Evolutionary conservation across 805 yeast species (phyloP).

Genomic region (Yamadazyma olivae): DNA sequence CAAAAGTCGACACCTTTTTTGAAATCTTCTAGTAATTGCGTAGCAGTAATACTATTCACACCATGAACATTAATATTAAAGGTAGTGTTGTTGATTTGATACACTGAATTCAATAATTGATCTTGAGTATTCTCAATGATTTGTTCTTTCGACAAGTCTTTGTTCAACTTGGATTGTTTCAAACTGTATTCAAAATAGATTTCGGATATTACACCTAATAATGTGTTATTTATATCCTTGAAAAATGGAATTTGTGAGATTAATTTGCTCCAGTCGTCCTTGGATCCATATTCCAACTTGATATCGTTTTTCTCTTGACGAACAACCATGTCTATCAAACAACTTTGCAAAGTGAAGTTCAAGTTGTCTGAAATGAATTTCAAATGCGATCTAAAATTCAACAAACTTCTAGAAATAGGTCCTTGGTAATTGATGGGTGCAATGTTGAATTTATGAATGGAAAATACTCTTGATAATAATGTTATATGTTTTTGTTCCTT

Average conservation of each 20-base stretch:
- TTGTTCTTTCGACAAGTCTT: conserved; percentile 20
- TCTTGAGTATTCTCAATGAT: conserved; percentile 24
- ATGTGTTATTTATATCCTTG: conserved; percentile 52
- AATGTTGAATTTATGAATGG: conserved; percentile 33
- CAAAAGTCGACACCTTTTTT: conserved; percentile 32
- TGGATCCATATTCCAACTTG: conserved; percentile 41
- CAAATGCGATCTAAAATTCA: conserved; percentile 65
- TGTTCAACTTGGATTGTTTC: conserved; percentile 22
- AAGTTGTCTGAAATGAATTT: conserved; percentile 48
- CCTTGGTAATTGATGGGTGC: conserved; percentile 58
- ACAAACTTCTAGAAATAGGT: conserved; percentile 64
- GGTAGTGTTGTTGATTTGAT: conserved; percentile 35
- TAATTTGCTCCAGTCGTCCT: conserved; percentile 57
- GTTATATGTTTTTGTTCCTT: conserved; percentile 35
- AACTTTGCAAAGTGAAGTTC: conserved; percentile 53
- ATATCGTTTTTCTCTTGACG: conserved; percentile 43
- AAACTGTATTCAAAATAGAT: conserved; percentile 46
- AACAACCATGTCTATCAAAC: conserved; percentile 49
- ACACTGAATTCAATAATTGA: conserved; percentile 33
- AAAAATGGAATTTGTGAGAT: conserved; percentile 61
- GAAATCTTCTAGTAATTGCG: conserved; percentile 30
- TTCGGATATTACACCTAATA: conserved; percentile 59
- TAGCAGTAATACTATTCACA: conserved; percentile 33
- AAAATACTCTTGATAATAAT: conserved; percentile 35
- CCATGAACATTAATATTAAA: conserved; percentile 42